phyloP scores from a whole-genome alignment of 1,139 yeast genomes.

The Debaryomycetaceae sp. region DNA sequence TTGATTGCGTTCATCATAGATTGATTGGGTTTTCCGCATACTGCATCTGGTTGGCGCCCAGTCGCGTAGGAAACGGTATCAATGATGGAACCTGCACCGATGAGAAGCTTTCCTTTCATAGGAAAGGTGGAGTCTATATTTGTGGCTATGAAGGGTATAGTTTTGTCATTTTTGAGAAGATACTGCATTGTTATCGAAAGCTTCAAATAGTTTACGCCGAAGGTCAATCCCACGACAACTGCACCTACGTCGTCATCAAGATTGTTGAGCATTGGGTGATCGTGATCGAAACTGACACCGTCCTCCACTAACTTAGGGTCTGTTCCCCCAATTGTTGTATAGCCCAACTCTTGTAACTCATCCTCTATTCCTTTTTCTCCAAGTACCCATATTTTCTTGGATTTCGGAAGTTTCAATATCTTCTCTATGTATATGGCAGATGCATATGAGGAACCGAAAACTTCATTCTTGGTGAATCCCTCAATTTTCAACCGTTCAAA shows the following conservation, averaged over 20 bases:
- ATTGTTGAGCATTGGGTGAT: constrained; percentile 30
- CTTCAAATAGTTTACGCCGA: constrained; percentile 74
- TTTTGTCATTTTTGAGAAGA: constrained; percentile 54
- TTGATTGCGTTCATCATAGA: constrained; percentile 90
- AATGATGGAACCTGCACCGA: constrained; percentile 94
- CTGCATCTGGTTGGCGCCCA: constrained; percentile 63
- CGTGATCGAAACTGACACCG: constrained; percentile 33
- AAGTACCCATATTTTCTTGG: constrained; percentile 51
- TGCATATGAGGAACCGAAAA: constrained; percentile 90
- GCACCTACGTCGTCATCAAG: constrained; percentile 78
- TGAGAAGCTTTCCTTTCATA: constrained; percentile 74
- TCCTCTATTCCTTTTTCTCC: constrained; percentile 46
- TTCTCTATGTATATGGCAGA: constrained; percentile 82
- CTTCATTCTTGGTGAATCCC: constrained; percentile 62
- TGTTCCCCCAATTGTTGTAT: constrained; percentile 41
- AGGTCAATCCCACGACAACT: constrained; percentile 84
- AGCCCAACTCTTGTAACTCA: constrained; percentile 42
- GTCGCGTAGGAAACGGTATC: constrained; percentile 74
- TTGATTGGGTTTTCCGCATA: constrained; percentile 87
- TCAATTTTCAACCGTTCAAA: constrained; percentile 70
- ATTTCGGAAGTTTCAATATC: constrained; percentile 62
- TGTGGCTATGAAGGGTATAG: constrained; percentile 84
- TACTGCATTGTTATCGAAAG: constrained; percentile 81
- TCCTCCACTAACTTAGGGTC: constrained; percentile 27
- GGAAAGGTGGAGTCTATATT: constrained; percentile 95